These are phyloP conservation scores for Colletotrichum sp. DNA, from an alignment of 2,329 filamentous ascomycete species.

Conservation along the genomic window DNA sequence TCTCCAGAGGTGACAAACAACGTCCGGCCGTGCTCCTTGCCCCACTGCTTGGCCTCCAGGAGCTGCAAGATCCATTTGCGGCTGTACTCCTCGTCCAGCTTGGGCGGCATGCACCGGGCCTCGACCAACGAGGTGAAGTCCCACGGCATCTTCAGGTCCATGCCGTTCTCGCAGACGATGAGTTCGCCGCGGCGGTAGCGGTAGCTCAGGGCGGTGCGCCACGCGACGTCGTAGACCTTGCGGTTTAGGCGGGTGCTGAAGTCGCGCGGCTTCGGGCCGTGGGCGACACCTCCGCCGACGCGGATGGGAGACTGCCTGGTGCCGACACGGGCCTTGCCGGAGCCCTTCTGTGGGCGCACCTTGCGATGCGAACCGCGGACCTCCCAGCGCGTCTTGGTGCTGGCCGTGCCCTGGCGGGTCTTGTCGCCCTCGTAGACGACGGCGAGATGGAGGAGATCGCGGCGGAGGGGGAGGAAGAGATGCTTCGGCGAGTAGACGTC, in stretches of 20 bases:
- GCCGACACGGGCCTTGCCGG: conserved; percentile 79
- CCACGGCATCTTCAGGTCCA: conserved; percentile 67
- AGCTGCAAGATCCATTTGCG: conserved; percentile 70
- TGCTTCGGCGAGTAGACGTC: conserved; percentile 82
- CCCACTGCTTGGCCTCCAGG: conserved; percentile 74
- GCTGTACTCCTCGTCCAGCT: conserved; percentile 60
- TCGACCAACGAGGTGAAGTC: conserved; percentile 50
- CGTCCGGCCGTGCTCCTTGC: conserved; percentile 69
- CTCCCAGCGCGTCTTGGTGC: conserved; percentile 80
- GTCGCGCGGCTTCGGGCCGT: conserved; percentile 91
- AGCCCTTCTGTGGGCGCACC: conserved; percentile 85
- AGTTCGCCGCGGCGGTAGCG: conserved; percentile 88
- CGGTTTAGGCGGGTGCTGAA: conserved; percentile 83
- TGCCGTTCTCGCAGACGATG: conserved; percentile 79
- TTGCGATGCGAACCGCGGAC: conserved; percentile 86
- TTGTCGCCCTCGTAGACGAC: conserved; percentile 91
- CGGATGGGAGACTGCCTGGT: conserved; percentile 82
- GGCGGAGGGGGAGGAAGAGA: conserved; percentile 84
- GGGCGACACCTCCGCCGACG: conserved; percentile 83
- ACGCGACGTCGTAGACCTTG: conserved; percentile 95
- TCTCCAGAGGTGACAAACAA: conserved; percentile 73
- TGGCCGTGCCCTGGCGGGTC: conserved; percentile 86
- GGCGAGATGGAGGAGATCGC: conserved; percentile 91
- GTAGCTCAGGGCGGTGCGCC: conserved; percentile 92
- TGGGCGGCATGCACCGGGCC: conserved; percentile 46